These are phyloP conservation scores for Dipodascopsis tothii DNA, from an alignment of 805 yeast species.

Conservation along the genomic window DNA sequence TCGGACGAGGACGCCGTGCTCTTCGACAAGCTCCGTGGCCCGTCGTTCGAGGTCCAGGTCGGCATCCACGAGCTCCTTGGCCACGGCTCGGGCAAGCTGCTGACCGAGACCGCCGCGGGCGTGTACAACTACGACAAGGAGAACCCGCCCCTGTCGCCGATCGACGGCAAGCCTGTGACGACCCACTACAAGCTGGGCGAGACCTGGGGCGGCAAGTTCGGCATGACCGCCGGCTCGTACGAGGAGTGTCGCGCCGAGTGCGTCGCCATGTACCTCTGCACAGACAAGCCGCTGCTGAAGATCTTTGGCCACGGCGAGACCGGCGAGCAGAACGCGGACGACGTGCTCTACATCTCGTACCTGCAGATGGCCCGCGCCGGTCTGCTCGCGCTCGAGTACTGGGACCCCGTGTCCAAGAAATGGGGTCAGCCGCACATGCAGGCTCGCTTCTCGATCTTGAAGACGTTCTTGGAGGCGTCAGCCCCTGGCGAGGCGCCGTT, in stretches of 20 bases:
- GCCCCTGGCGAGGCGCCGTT: conserved; percentile 41
- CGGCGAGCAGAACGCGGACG: conserved; percentile 43
- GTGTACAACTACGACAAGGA: conserved; percentile 62
- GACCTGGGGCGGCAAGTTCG: conserved; percentile 86
- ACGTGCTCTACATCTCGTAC: conserved; percentile 55
- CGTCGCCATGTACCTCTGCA: conserved; percentile 73
- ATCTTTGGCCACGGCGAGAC: conserved; percentile 61
- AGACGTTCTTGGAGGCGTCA: conserved; percentile 54
- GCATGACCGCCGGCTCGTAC: conserved; percentile 74
- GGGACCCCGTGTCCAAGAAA: conserved; percentile 73
- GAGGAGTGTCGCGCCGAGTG: conserved; percentile 92
- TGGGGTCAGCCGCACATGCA: conserved; percentile 97
- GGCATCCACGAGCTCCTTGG: conserved; percentile 89
- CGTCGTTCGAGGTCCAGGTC: conserved; percentile 86
- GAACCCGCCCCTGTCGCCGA: conserved; percentile 52
- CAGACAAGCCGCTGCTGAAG: conserved; percentile 57
- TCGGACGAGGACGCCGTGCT: conserved; percentile 44
- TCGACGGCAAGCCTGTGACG: conserved; percentile 53
- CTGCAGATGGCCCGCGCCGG: conserved; percentile 87
- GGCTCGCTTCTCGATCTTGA: conserved; percentile 80
- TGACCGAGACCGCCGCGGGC: conserved; percentile 53
- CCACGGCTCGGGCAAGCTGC: conserved; percentile 82
- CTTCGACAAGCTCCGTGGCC: conserved; percentile 52
- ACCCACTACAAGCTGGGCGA: conserved; percentile 73
- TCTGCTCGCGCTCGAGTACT: conserved; percentile 68